Conservation (phyloP, 495 filamentous ascomycete genomes). For the Penicillium maclennaniae region DNA sequence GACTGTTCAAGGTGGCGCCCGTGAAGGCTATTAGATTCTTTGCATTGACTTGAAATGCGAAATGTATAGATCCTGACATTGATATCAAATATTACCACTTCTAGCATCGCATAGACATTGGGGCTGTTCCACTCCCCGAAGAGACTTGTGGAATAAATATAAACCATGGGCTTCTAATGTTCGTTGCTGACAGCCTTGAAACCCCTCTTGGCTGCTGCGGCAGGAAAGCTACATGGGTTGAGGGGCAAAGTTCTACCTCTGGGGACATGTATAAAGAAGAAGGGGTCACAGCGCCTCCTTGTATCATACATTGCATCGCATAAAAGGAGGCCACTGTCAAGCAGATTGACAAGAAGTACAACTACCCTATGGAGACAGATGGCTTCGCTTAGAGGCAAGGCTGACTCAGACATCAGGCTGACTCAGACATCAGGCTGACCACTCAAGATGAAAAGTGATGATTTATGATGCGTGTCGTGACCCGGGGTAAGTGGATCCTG, state of each 20-base stretch:
- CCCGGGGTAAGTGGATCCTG: background rate
- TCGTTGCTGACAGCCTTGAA: background rate
- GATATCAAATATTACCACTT: background rate
- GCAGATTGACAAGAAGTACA: background rate
- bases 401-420: slow-evolving; percentile 7
- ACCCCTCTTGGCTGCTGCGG: background rate
- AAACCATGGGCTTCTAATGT: no score
- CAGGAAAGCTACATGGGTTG: background rate
- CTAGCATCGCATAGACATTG: background rate
- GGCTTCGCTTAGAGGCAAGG: slow-evolving; percentile 8
- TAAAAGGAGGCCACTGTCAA: background rate
- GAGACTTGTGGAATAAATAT: no score
- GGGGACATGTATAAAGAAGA: background rate
- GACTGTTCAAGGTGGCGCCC: slow-evolving; percentile 7
- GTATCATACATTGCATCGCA: background rate
- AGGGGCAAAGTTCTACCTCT: background rate
- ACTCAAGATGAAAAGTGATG: background rate
- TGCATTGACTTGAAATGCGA: background rate
- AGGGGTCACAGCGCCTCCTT: background rate
- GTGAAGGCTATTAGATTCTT: slow-evolving; percentile 13
- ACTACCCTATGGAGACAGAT: slow-evolving; percentile 5
- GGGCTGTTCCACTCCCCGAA: no score
- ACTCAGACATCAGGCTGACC: slow-evolving; percentile 3
- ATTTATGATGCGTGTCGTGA: background rate
- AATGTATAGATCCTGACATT: background rate